phyloP scores from a whole-genome alignment of 805 yeast genomes.

The Suhomyces canberraensis region DNA sequence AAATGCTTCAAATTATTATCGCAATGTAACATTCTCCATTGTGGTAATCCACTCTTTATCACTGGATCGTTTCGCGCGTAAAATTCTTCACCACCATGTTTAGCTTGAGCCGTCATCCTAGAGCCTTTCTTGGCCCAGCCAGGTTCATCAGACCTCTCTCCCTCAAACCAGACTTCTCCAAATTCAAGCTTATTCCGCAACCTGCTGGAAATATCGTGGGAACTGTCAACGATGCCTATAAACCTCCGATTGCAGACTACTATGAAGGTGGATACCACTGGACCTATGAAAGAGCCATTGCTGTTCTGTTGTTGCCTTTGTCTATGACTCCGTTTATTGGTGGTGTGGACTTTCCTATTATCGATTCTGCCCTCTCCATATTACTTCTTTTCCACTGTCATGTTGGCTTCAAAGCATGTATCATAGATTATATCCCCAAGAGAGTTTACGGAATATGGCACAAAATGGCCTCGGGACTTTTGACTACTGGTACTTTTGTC shows the following conservation, averaged over 20 bases:
- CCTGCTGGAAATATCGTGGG: constrained; percentile 91
- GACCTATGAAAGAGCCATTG: constrained; percentile 77
- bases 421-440: constrained; percentile 85
- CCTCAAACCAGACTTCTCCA: constrained; percentile 45
- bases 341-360: constrained; percentile 65
- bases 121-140: background rate
- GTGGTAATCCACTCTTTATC: no score
- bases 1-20: no score
- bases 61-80: no score
- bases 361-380: constrained; percentile 69
- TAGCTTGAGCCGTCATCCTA: background rate
- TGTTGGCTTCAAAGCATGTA: constrained; percentile 87
- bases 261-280: constrained; percentile 88
- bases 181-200: constrained; percentile 59
- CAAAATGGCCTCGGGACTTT: constrained; percentile 60
- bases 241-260: constrained; percentile 58
- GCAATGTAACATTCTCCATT: no score
- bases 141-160: constrained; percentile 10
- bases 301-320: constrained; percentile 74
- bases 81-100: constrained; percentile 1
- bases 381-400: constrained; percentile 73
- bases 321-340: constrained; percentile 70
- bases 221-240: constrained; percentile 87
- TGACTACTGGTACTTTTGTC: constrained; percentile 68
- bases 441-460: constrained; percentile 82